A percentile compares a stretch with the other conserved stretches of the same genome.
Evolutionary conservation across 208 protist genomes (phyloP).

Genomic region (Crithidia brevicula): DNA sequence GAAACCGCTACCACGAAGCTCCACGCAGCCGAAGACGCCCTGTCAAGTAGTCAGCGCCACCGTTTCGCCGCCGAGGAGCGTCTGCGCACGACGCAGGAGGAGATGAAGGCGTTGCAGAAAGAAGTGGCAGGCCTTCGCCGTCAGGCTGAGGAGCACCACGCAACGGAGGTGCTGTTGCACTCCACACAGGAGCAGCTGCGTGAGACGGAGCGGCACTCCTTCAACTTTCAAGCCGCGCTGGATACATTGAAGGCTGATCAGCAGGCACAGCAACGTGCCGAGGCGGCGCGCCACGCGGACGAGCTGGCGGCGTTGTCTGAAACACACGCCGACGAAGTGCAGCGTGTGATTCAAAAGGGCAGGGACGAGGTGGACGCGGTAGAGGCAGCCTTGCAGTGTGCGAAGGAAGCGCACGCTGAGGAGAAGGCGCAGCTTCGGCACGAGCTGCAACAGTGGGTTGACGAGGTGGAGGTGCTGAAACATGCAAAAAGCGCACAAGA

Average conservation of each 20-base stretch:
- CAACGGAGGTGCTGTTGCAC: conserved; percentile 16
- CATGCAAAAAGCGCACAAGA: background rate
- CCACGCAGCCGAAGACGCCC: conserved; percentile 5
- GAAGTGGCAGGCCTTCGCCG: conserved; percentile 13
- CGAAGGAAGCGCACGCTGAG: conserved; percentile 12
- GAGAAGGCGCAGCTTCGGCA: conserved; percentile 30
- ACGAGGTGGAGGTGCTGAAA: conserved; percentile 27
- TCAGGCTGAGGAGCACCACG: conserved; percentile 14
- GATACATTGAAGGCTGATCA: conserved; percentile 20
- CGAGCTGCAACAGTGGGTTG: conserved; percentile 29
- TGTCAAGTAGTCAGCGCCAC: conserved; percentile 15
- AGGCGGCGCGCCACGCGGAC: conserved; percentile 8
- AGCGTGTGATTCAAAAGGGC: background rate
- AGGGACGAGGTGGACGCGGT: background rate
- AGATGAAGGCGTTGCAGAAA: conserved; percentile 27
- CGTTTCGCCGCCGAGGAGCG: conserved; percentile 28
- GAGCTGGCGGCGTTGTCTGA: conserved; percentile 13
- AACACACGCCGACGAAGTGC: conserved; percentile 13
- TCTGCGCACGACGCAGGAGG: conserved; percentile 20
- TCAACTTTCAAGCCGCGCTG: conserved; percentile 27
- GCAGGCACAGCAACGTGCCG: conserved; percentile 4
- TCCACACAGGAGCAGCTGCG: conserved; percentile 30
- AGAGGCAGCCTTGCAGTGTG: conserved; percentile 7
- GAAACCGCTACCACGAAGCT: conserved; percentile 18
- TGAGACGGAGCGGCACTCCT: conserved; percentile 27